Conservation (phyloP, 2,329 filamentous ascomycete species). For the Aspergillus ruber region DNA sequence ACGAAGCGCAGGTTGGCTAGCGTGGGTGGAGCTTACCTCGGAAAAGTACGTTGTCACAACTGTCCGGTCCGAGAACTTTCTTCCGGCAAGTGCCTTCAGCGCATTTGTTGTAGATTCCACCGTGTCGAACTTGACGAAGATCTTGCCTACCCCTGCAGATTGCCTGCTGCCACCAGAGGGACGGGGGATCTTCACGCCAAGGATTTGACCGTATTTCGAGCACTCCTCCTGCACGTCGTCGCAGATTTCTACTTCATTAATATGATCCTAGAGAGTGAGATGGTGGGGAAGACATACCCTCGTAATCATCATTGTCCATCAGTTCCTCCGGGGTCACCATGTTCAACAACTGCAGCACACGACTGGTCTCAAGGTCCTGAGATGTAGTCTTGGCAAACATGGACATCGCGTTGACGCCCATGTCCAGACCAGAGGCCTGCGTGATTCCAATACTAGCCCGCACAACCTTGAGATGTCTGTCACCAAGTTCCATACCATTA, state of each 20-base stretch:
- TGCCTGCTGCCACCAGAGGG: constrained; percentile 77
- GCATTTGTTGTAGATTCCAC: constrained; percentile 75
- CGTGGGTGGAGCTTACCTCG: constrained; percentile 55
- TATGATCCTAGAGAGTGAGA: background rate
- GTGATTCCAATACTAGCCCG: constrained; percentile 89
- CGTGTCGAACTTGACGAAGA: constrained; percentile 88
- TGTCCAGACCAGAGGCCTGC: constrained; percentile 86
- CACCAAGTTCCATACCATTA: constrained; percentile 88
- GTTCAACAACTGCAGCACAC: constrained; percentile 88
- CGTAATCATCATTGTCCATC: constrained; percentile 88
- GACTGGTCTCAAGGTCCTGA: constrained; percentile 68
- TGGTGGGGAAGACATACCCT: constrained; percentile 55
- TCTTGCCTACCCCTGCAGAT: constrained; percentile 89
- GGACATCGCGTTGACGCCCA: constrained; percentile 95
- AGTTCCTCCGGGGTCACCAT: constrained; percentile 97
- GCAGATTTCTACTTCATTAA: constrained; percentile 67
- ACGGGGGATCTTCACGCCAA: constrained; percentile 88
- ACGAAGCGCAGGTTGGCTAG: background rate
- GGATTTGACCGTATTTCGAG: constrained; percentile 75
- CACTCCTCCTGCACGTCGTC: constrained; percentile 94
- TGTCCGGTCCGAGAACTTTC: constrained; percentile 93
- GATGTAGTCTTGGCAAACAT: constrained; percentile 89
- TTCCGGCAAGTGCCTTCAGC: constrained; percentile 79
- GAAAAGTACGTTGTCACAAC: constrained; percentile 96
- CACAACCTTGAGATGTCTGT: constrained; percentile 74